A percentile compares a stretch with the other conserved stretches of the same genome.
phyloP scores from a whole-genome alignment of 345 rosid genomes.

The Boechera stricta region DNA sequence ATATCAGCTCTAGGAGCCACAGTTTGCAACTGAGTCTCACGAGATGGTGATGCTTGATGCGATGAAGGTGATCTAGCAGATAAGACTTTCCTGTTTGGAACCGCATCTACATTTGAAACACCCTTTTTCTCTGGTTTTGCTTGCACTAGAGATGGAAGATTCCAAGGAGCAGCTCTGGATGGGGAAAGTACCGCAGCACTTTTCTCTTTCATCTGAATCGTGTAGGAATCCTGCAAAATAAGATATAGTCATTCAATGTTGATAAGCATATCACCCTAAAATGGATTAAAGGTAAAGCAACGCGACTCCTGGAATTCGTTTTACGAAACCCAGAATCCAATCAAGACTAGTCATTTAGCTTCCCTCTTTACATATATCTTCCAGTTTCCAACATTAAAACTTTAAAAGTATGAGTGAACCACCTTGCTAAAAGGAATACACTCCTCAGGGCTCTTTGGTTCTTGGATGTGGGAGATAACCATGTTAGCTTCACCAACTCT shows the following conservation, averaged over 20 bases:
- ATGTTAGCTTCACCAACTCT: constrained; percentile 55
- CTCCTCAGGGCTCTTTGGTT: constrained; percentile 49
- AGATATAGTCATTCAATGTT: constrained; percentile 1
- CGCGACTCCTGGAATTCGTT: background rate
- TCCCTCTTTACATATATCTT: constrained; percentile 5
- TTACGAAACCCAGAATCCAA: background rate
- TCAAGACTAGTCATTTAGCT: background rate
- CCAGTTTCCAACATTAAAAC: constrained; percentile 45
- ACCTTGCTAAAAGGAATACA: constrained; percentile 57
- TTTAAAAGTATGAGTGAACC: constrained; percentile 33
- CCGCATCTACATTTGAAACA: constrained; percentile 45
- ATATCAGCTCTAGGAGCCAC: constrained; percentile 51
- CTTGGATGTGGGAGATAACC: constrained; percentile 48
- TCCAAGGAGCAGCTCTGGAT: constrained; percentile 54
- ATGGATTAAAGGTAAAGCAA: background rate
- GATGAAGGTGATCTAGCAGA: constrained; percentile 49
- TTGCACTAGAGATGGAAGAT: constrained; percentile 45
- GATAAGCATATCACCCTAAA: constrained; percentile 2
- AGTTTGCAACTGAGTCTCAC: constrained; percentile 46
- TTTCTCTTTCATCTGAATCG: constrained; percentile 63
- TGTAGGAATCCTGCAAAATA: constrained; percentile 30
- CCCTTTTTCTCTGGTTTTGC: constrained; percentile 55
- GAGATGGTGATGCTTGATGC: constrained; percentile 52
- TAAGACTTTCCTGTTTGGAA: constrained; percentile 48
- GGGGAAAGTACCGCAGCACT: constrained; percentile 52